Conservation (phyloP, 1,284 basidiomycete genomes). For the Fomitopsis palustris region DNA sequence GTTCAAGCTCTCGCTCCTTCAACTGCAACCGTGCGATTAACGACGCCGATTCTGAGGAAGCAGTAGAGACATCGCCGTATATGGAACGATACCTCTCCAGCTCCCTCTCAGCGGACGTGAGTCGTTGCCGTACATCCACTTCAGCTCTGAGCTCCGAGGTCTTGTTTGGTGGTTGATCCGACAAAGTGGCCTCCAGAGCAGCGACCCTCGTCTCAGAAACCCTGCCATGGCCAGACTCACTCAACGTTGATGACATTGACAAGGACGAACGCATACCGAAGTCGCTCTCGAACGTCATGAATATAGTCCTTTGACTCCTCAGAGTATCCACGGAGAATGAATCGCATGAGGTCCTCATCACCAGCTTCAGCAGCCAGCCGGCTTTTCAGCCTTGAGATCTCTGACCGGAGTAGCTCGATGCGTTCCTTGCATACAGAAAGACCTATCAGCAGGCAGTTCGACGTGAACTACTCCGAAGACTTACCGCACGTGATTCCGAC, state of each 20-base stretch:
- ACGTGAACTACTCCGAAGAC: constrained; percentile 26
- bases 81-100: constrained; percentile 60
- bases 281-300: constrained; percentile 54
- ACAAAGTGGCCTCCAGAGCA: constrained; percentile 51
- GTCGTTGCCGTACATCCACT: constrained; percentile 48
- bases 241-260: constrained; percentile 5
- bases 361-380: constrained; percentile 74
- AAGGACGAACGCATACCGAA: constrained; percentile 45
- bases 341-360: constrained; percentile 69
- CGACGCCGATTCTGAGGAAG: constrained; percentile 45
- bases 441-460: constrained; percentile 10
- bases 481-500: constrained; percentile 63
- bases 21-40: constrained; percentile 55
- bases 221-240: constrained; percentile 31
- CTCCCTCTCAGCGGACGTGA: constrained; percentile 42
- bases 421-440: constrained; percentile 64
- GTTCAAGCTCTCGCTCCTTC: constrained; percentile 62
- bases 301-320: constrained; percentile 58
- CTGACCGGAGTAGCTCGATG: constrained; percentile 69
- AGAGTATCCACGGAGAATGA: constrained; percentile 58
- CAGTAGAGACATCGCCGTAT: constrained; percentile 51
- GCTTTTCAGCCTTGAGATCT: constrained; percentile 75
- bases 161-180: constrained; percentile 44
- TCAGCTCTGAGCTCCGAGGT: constrained; percentile 47
- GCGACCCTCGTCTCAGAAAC: constrained; percentile 46